Percentiles rank a stretch among this genome's conserved stretches.
Conservation (phyloP, 805 yeast genomes). For the Kluyveromyces aestuarii region DNA sequence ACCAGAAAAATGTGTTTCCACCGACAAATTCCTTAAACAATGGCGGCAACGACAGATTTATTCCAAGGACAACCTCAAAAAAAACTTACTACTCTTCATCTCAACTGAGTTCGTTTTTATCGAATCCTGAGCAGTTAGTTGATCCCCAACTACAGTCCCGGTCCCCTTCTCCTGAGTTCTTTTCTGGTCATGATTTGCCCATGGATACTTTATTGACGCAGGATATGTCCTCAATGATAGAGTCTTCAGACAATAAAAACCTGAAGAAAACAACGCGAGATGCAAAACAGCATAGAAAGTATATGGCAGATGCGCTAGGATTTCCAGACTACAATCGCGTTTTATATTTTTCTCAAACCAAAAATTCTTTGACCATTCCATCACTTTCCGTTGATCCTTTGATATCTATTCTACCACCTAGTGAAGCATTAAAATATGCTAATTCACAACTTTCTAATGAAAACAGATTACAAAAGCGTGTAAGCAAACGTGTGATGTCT, state of each 20-base stretch:
- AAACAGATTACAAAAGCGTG: constrained; percentile 10
- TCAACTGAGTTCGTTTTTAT: constrained; percentile 10
- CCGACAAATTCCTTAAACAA: neutral
- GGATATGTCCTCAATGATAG: constrained; percentile 1
- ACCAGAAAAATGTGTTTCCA: constrained; percentile 1
- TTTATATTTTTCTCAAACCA: constrained; percentile 23
- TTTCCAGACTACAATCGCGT: constrained; percentile 35
- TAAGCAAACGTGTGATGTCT: constrained; percentile 25
- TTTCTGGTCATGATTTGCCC: constrained; percentile 15
- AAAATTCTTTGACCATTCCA: neutral
- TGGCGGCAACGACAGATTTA: constrained; percentile 30
- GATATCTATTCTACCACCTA: constrained; percentile 15
- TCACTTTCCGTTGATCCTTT: constrained; percentile 11
- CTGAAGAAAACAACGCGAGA: constrained; percentile 5
- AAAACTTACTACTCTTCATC: constrained; percentile 20
- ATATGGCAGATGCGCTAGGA: constrained; percentile 44
- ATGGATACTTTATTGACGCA: constrained; percentile 17
- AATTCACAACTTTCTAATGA: constrained; percentile 8
- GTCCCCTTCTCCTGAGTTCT: constrained; percentile 25
- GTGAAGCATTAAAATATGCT: constrained; percentile 10
- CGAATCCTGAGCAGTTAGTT: constrained; percentile 8
- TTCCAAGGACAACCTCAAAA: constrained; percentile 29
- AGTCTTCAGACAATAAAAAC: neutral
- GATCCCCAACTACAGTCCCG: constrained; percentile 20
- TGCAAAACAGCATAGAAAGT: constrained; percentile 25